Percentiles rank a stretch among this genome's conserved stretches.
Conservation (phyloP, 768 basidiomycete genomes). For the Pleurotus citrinopileatus region DNA sequence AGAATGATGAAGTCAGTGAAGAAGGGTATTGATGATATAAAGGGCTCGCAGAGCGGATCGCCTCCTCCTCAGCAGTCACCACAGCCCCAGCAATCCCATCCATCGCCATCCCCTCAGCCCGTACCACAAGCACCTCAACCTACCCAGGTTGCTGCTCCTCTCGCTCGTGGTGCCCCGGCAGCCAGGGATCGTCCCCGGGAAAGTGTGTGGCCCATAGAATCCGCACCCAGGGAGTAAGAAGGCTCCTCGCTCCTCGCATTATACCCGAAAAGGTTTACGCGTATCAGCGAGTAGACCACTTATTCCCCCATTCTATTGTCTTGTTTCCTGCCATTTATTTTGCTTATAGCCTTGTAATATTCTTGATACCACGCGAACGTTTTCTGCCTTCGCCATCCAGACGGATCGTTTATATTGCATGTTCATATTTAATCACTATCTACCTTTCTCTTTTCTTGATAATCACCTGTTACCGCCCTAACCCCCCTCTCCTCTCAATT, state of each 20-base stretch:
- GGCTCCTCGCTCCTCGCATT: background rate
- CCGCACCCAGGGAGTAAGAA: constrained; percentile 1
- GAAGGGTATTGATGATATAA: constrained; percentile 76
- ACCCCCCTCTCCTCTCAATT: background rate
- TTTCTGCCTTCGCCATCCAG: background rate
- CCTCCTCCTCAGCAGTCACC: constrained; percentile 2
- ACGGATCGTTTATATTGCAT: constrained; percentile 4
- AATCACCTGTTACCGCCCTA: background rate
- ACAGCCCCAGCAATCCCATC: background rate
- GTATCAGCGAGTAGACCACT: background rate
- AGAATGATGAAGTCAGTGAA: constrained; percentile 68
- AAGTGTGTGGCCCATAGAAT: constrained; percentile 8
- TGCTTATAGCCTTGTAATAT: constrained; percentile 8
- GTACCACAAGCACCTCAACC: background rate
- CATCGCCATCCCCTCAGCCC: constrained; percentile 5
- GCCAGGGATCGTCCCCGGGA: constrained; percentile 1
- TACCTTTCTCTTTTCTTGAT: background rate
- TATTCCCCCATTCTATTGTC: background rate
- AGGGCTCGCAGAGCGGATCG: constrained; percentile 23
- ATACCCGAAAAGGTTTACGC: constrained; percentile 1
- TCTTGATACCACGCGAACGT: constrained; percentile 9
- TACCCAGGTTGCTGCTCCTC: constrained; percentile 2
- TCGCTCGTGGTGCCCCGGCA: constrained; percentile 1
- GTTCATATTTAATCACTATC: constrained; percentile 9
- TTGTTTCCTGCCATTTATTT: background rate